phyloP scores from a whole-genome alignment of 2,329 filamentous ascomycete species.

The Cercospora sp. region DNA sequence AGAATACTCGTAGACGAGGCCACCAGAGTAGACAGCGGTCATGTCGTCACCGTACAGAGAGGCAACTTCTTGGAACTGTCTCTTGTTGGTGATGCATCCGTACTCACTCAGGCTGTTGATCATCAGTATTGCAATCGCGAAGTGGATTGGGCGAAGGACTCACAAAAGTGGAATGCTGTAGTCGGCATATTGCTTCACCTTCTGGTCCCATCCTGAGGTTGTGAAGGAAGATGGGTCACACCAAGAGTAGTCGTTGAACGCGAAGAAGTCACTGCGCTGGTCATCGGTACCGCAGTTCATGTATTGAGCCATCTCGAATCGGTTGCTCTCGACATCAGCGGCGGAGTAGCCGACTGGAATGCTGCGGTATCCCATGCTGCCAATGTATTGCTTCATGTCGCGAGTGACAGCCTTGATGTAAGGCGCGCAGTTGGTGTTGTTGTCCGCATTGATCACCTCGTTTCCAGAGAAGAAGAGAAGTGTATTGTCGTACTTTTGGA shows the following conservation, averaged over 20 bases:
- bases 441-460: constrained; percentile 66
- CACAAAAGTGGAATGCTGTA: constrained; percentile 85
- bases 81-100: constrained; percentile 81
- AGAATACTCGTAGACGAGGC: constrained; percentile 94
- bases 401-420: constrained; percentile 72
- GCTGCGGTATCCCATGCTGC: constrained; percentile 64
- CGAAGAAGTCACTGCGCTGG: constrained; percentile 83
- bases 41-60: constrained; percentile 81
- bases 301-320: constrained; percentile 82
- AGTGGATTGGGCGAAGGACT: constrained; percentile 28
- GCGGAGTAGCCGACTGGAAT: constrained; percentile 81
- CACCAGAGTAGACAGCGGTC: constrained; percentile 89
- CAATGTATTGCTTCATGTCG: constrained; percentile 79
- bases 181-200: constrained; percentile 82
- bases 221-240: constrained; percentile 70
- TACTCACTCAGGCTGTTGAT: constrained; percentile 75
- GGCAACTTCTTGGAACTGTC: constrained; percentile 76
- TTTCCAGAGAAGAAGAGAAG: constrained; percentile 81
- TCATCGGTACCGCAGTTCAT: constrained; percentile 91
- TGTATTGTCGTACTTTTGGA: constrained; percentile 80
- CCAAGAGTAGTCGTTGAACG: constrained; percentile 89
- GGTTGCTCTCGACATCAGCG: constrained; percentile 82
- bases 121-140: constrained; percentile 18
- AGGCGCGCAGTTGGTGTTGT: constrained; percentile 65
- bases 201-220: constrained; percentile 77